phyloP scores from a whole-genome alignment of 2,329 filamentous ascomycete species.

The Neonectria coccinea region DNA sequence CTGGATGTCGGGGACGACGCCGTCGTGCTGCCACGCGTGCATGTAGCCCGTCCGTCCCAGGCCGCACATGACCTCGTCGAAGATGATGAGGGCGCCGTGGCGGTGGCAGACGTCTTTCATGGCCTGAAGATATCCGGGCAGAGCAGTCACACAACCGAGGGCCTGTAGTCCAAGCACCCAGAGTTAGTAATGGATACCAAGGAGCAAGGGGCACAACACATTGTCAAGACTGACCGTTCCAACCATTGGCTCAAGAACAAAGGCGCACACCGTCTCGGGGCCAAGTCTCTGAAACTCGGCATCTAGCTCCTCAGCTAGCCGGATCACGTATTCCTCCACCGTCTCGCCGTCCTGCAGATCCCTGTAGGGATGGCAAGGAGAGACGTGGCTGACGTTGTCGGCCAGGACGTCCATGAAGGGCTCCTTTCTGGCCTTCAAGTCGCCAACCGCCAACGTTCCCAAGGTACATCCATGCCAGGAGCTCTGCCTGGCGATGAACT shows the following conservation, averaged over 20 bases:
- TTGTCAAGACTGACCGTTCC: constrained; percentile 32
- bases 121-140: constrained; percentile 63
- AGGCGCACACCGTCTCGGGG: constrained; percentile 34
- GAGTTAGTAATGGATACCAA: neutral
- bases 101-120: constrained; percentile 65
- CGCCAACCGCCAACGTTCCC: constrained; percentile 23
- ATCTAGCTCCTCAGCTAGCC: constrained; percentile 33
- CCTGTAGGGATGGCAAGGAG: constrained; percentile 43
- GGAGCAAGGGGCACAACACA: neutral
- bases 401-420: constrained; percentile 44
- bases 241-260: constrained; percentile 38
- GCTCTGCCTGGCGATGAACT: constrained; percentile 34
- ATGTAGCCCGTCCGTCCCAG: constrained; percentile 71
- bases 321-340: constrained; percentile 44
- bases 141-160: constrained; percentile 31
- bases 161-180: constrained; percentile 21
- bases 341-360: constrained; percentile 46
- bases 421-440: constrained; percentile 38
- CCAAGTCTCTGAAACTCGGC: constrained; percentile 34
- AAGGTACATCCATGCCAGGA: constrained; percentile 39
- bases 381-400: constrained; percentile 45
- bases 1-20: constrained; percentile 69
- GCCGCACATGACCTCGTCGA: constrained; percentile 77
- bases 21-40: constrained; percentile 73
- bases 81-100: constrained; percentile 65